Evolutionary conservation across 1,139 yeast genomes (phyloP).

Genomic region (Candida sp.): DNA sequence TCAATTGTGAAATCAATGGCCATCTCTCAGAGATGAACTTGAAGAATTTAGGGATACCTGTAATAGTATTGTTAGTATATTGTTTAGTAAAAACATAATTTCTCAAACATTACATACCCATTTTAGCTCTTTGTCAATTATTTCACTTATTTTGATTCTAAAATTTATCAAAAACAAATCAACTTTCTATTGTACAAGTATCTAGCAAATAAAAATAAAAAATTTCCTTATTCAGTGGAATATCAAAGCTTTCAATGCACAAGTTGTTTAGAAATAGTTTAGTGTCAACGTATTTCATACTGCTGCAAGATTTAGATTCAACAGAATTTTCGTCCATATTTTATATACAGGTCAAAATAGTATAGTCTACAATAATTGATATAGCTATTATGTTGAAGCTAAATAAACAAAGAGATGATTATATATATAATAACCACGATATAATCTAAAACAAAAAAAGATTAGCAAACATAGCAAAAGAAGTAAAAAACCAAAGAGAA

Average conservation of each 20-base stretch:
- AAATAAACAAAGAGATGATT: no score
- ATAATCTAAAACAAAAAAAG: background rate
- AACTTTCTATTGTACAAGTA: background rate
- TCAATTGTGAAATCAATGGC: constrained; percentile 91
- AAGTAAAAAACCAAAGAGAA: background rate
- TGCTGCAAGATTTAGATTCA: background rate
- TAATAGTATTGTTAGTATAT: no score
- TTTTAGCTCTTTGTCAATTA: no score
- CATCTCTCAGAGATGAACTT: constrained; percentile 98
- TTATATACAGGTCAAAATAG: background rate
- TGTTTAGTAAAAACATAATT: no score
- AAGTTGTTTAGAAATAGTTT: background rate
- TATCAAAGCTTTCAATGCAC: background rate
- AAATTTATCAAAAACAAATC: background rate
- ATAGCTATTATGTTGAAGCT: no score
- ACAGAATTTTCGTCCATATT: background rate
- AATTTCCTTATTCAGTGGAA: no score
- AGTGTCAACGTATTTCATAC: background rate
- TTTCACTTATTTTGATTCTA: background rate
- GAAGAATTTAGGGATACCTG: constrained; percentile 96
- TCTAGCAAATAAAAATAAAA: background rate
- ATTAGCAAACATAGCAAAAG: no score
- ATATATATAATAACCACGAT: background rate
- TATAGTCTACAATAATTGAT: no score
- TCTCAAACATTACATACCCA: constrained; percentile 12